Base-by-base conservation (phyloP, 768 basidiomycete genomes). In the Hypholoma sublateritium region DNA sequence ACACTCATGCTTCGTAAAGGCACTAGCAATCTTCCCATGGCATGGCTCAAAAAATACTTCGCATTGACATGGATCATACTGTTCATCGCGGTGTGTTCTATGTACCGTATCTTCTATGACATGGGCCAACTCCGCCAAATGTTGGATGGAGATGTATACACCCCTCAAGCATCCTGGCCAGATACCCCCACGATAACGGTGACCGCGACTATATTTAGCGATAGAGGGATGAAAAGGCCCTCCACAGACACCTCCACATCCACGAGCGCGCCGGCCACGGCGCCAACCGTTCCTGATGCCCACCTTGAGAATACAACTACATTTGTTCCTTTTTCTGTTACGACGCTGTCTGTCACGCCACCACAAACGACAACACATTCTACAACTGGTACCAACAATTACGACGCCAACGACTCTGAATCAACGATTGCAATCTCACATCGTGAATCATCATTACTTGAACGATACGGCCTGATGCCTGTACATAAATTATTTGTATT, bases 121-220 rank as follows among this genome's bases (percentile, higher is more conserved):
- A 49, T 74, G 50, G 64, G 55, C 21, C 66, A 64, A 17, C 60
- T 73, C 22, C 65, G 64, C 25, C 63, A 53, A 32, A 62, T 67
- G 19, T 17, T 53, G 11, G 43, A 53, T 5, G 55, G 69, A 25
- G 69, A 73, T 47, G 69, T 58, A 9, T 72, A 69, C 49, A 60
- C 62, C 14, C 25, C 61, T 14, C 37, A 60, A 17, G 53, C 65
- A n/a, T 53, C 67, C n/a, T 64, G 62, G 48, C 59, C 50, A 44
- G 58, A 65, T 5, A 60, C 70, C 24, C 68, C 68, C 17, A 65
- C 73, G 13, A 62, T 74, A 46, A 81, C 80, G 1, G 65, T 77
- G 19, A 82, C 80, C 13, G 70, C 74, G 5, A 79, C 77, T 1
- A 62, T 77, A 16, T 68, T 68, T 46, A 46, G 66, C 43, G 66